Base-by-base conservation (phyloP, 495 filamentous ascomycete species). In the Staphylotrichum longicolle region DNA sequence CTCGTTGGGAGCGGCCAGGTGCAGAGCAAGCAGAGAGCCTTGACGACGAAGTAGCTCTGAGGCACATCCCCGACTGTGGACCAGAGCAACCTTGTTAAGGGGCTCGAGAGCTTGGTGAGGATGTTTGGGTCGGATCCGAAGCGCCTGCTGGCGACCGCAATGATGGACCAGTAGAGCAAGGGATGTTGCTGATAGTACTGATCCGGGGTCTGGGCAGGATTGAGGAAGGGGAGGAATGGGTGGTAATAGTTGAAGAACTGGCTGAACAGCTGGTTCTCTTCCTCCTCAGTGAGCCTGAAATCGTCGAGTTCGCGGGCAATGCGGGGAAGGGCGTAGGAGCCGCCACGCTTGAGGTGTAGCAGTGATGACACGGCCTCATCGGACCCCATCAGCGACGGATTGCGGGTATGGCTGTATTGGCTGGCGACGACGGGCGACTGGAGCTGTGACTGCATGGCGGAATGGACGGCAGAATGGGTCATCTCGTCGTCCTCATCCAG, bases 1-100 rank as follows among this genome's bases (percentile, higher is more conserved):
- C 88, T 93, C 4, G 87, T 91, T 5, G 92, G 92, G 30, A 96
- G 81, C 10, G 92, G 92, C 92, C 92, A 97, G 7, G 89, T 88
- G 75, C 92, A 97, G 44, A 97, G 78, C 33, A 97, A 71, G 72
- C 89, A 93, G 44, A 97, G 81, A 7, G 91, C 92, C 74, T 96
- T 96, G 64, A 96, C 90, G n/a, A 93, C 87, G 70, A 88, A 88
- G 68, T 95, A 92, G 68, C 83, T 94, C 66, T 91, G 90, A 14
- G 91, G 91, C 5, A 92, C 86, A 54, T 91, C 89, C 42, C 87
- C 87, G 32, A 96, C 75, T 1, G 91, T 91, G 47, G 83, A 83
- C 91, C 91, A 96, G 5, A 96, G 80, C 48, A 94, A 75, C 57
- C 86, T 82, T 10, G 86, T 88, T 49, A 95, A 75, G 20, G 90